Evolutionary conservation across 768 basidiomycete genomes (phyloP), one percentile per base, ranked within the genome.

Genomic region (Pleurotus cornucopiae): DNA sequence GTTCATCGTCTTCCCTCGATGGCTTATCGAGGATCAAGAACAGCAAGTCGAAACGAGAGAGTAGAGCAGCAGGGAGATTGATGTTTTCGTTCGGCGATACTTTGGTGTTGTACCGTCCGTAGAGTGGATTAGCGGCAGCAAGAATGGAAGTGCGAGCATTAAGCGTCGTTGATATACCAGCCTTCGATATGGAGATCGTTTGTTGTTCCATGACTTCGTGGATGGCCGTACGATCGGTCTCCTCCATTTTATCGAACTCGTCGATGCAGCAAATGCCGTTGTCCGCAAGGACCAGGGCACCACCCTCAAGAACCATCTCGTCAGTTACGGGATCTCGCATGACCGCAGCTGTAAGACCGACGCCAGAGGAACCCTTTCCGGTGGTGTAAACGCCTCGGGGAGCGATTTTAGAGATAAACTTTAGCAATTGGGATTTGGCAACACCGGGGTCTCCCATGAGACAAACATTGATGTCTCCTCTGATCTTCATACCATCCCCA

Each of bases 171-270:
- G 96, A 95, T 67, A 99, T 99, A 20, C 97, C 97, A 4, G 97
- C 97, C 72, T 98, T 99, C 43, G 97, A 97, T 60, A 99, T 99
- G 2, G 96, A 98, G 56, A 99, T 98, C 0, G 97, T 99, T 73
- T 99, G 97, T 70, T 98, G 97, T 73, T 98, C 96, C 97, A 99
- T 99, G 58, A 99, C 97, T 80, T 99, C 97, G 74, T 99, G 97
- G 59, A 99, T 98, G 12, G 97, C 93, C 2, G 97, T 98, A 62
- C 97, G 80, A 69, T 98, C 97, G 0, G 92, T 71, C 73, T 99
- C 97, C 62, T 98, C 97, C 97, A 99, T 99, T 71, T 99, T 98
- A 76, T 99, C 97, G 67, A 99, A 99, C 68, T 99, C 97, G 62
- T 99, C 97, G 60, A 99, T 99, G 71, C 96, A 98, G 75, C 95